Base-by-base conservation (phyloP, 768 basidiomycete species). In the Mycena leptocephala region DNA sequence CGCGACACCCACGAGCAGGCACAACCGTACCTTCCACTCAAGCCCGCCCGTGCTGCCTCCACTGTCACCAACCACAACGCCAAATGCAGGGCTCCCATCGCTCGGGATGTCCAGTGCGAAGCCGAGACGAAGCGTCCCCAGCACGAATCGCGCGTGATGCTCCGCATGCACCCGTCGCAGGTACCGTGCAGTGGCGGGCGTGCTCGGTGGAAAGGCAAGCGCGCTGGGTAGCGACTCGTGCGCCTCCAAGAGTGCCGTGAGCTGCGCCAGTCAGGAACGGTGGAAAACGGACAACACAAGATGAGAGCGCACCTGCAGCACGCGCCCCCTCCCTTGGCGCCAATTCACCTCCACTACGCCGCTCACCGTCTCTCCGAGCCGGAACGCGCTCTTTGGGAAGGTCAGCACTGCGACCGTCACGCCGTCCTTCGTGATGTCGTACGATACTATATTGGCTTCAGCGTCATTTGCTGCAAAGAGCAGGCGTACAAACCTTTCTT, bases 381-480 rank as follows among this genome's bases (percentile, higher is more conserved):
- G 86, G 84, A 96, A 99, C 0, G 96, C 95, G 48, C 94, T 93
- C 85, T 99, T 99, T 30, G 95, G 93, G 77, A 99, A 95, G 0
- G 97, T 98, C 18, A 99, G 84, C 43, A 95, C 93, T 8, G 98
- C 97, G 72, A 99, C 96, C 51, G 93, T 92, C 43, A 95, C 91
- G 0, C 95, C 96, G 41, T 98, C 96, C 87, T 99, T 98, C 82
- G 93, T 95, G 70, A 99, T 97, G 85, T 99, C 97, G 84, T 96
- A 99, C 0, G 97, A 97, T 46, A 94, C 97, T 98, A 78, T 28
- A 63, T 13, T 10, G 9, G 5, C 22, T 39, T 77, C 46, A 80
- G 48, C 64, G 6, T 48, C 30, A 6, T 46, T 20, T 20, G 14
- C n/a, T 33, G 2, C 28, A 58, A 32, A 7, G 16, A 58, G 13